A percentile compares a stretch with the other conserved stretches of the same genome.
These are phyloP conservation scores for Tuber melanosporum DNA, from an alignment of 495 filamentous ascomycete genomes.

Conservation along the genomic window DNA sequence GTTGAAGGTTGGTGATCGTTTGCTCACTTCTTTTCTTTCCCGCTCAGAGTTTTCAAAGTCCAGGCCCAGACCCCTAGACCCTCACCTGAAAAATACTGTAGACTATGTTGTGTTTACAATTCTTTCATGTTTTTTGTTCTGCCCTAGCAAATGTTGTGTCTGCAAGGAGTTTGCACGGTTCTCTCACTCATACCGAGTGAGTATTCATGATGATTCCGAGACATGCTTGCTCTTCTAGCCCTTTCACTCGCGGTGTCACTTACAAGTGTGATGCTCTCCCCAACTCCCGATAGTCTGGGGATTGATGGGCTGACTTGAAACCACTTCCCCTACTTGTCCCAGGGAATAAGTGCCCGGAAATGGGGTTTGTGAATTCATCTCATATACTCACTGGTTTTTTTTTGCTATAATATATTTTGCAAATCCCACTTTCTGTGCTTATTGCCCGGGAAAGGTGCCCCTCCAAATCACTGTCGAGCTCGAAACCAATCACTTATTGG, in stretches of 20 bases:
- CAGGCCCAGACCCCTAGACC: neutral
- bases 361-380: no score
- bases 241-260: neutral
- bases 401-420: no score
- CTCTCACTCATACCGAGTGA: neutral
- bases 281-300: neutral
- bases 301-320: neutral
- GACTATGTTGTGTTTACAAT: no score
- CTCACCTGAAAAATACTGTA: no score
- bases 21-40: neutral
- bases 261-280: neutral
- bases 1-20: neutral
- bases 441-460: neutral
- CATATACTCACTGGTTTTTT: no score
- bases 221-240: neutral
- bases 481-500: neutral
- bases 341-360: no score
- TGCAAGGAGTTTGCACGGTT: neutral
- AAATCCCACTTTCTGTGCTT: no score
- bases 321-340: neutral
- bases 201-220: constrained; percentile 1
- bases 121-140: neutral
- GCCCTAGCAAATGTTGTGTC: neutral
- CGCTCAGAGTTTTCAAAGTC: neutral
- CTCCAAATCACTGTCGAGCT: neutral